Base-by-base conservation (phyloP, 83 land plant genomes). In the Isoetes engelmannii region DNA sequence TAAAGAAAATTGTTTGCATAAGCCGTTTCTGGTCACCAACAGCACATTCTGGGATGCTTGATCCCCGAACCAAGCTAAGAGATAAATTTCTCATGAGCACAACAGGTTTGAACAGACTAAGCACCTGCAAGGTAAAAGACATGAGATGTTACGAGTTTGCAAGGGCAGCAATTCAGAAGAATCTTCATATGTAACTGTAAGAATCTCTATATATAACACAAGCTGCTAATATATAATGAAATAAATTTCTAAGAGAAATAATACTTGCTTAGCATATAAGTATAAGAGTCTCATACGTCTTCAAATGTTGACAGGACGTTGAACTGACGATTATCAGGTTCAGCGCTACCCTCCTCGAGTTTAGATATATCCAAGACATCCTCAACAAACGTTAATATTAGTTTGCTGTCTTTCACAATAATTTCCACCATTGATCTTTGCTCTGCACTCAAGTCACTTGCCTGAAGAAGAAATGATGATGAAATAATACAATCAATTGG, bases 401-500 rank as follows among this genome's bases (percentile, higher is more conserved):
- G 87, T 51, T 77, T 79, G 64, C 85, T 78, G 17, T 87, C 85
- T 69, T 80, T 92, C 6, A 69, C 79, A 72, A 92, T 81, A 5
- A 89, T 73, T 48, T 89, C 78, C 20, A 87, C 74, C 59, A 89
- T 81, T 9, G 85, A 69, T 63, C 74, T 68, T 59, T 89, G 91
- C 21, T 89, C 92, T 19, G 49, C 19, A 10, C 48, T 75, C 56
- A 89, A 60, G 44, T 79, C 73, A 15, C 74, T 86, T 69, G 79
- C 82, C 57, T 85, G 98, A 56, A 92, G 56, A 61, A 92, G 49
- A 4, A 92, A 87, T 37, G 92, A 81, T 63, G 85, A 78, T 3
- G 87, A 94, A 42, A 73, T 75, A 46, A 92, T 82, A 15, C 89
- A 77, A 61, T 92, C 85, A 80, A 86, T 87, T 4, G 98, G 98